Evolutionary conservation across 768 basidiomycete species (phyloP), one percentile per base, ranked within the genome.

Genomic region (Suillus ampliporus): DNA sequence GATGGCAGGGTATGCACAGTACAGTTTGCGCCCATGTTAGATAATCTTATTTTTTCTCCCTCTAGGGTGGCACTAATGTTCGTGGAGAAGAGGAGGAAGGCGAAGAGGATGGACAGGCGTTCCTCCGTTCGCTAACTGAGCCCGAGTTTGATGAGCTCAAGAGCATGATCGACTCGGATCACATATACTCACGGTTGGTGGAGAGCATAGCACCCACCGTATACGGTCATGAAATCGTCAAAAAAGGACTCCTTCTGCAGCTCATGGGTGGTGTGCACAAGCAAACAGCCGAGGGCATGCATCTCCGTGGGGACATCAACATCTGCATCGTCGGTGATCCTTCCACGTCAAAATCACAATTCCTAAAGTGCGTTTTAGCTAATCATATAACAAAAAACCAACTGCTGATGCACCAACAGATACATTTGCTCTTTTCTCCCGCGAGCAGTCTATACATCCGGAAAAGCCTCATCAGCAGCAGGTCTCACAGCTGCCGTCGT

Each of bases 231-330:
- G 97, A 99, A 72, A 96, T 98, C 57, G 96, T 99, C 69, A 99
- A 99, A 82, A 99, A 99, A 74, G 97, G 97, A 14, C 82, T 99
- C 38, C 79, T 99, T 26, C 81, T 99, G 19, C 97, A 99, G 72
- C 84, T 99, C 28, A 97, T 99, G 95, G 96, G 97, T 26, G 97
- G 97, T 26, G 97, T 99, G 5, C 97, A 99, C 79, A 99, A 99
- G 74, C 88, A 95, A 73, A 99, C 97, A 1, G 80, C 84, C 0
- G 97, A 99, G 75, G 97, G 97, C 40, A 99, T 99, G 88, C 88
- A 99, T 74, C 84, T 99, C n/a, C 89, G 97, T 72, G 97, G 97
- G 1, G 97, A 99, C 71, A 91, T 99, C 74, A 99, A 99, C 68
- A 96, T 99, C 58, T 99, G 97, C 72, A 95, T 99, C 58, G 90